These are phyloP conservation scores for Entonaema liquescens DNA, from an alignment of 495 filamentous ascomycete species.

Conservation along the genomic window DNA sequence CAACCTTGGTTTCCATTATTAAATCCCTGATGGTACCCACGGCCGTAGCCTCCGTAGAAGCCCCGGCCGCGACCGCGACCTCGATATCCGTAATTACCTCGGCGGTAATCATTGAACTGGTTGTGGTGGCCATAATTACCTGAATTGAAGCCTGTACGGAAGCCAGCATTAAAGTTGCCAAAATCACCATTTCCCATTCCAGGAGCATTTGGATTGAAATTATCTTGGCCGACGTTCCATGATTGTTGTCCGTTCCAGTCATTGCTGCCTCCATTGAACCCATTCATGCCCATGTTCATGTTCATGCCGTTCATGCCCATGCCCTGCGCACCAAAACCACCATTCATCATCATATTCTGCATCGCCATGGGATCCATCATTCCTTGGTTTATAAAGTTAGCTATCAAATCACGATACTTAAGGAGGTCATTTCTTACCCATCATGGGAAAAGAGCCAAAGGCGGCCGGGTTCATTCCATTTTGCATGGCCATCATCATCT, in stretches of 20 bases:
- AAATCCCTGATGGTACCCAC: constrained; percentile 52
- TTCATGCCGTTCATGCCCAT: constrained; percentile 95
- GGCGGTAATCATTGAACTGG: constrained; percentile 72
- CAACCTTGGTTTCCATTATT: constrained; percentile 39
- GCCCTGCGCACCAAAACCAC: constrained; percentile 78
- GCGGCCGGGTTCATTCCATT: constrained; percentile 72
- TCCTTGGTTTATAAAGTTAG: constrained; percentile 58
- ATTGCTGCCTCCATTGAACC: constrained; percentile 73
- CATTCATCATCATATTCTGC: constrained; percentile 85
- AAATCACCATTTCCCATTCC: constrained; percentile 82
- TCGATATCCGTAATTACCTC: constrained; percentile 63
- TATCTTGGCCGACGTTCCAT: constrained; percentile 80
- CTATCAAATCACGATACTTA: neutral
- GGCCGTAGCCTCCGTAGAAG: constrained; percentile 54
- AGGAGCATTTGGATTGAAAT: constrained; percentile 76
- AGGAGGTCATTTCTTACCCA: constrained; percentile 70
- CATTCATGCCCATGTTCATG: constrained; percentile 88
- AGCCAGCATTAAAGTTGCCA: constrained; percentile 83
- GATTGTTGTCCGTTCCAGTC: constrained; percentile 73
- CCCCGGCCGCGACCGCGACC: constrained; percentile 75
- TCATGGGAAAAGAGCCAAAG: constrained; percentile 76
- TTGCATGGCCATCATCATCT: constrained; percentile 75
- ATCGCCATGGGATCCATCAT: constrained; percentile 94
- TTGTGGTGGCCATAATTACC: constrained; percentile 68
- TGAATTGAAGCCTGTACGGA: constrained; percentile 64